Percentiles rank a stretch among this genome's conserved stretches.
phyloP scores from a whole-genome alignment of 2,329 filamentous ascomycete genomes.

The Cadophora malorum region DNA sequence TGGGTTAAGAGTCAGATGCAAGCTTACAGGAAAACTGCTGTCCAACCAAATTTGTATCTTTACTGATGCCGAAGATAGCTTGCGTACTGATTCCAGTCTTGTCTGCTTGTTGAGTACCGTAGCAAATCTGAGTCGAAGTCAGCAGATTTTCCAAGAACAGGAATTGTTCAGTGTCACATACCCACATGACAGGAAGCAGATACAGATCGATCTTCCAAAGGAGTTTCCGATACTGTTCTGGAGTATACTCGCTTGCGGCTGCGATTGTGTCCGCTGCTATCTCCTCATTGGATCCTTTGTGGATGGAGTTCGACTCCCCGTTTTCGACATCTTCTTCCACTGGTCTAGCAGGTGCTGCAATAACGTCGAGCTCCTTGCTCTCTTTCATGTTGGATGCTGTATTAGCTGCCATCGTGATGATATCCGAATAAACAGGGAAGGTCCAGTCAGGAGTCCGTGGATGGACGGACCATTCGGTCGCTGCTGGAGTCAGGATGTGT shows the following conservation, averaged over 20 bases:
- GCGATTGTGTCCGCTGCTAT: neutral
- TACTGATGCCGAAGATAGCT: slow-evolving; percentile 14
- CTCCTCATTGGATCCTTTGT: slow-evolving; percentile 6
- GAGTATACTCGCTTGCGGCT: slow-evolving; percentile 5
- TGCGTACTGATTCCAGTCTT: slow-evolving; percentile 2
- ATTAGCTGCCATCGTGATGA: neutral
- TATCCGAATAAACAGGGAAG: neutral
- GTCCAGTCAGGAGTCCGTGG: neutral
- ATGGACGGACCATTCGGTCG: neutral
- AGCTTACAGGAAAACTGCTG: slow-evolving; percentile 12
- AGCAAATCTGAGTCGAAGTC: slow-evolving; percentile 5
- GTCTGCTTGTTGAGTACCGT: slow-evolving; percentile 7
- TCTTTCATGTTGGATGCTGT: neutral
- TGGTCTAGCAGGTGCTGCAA: neutral
- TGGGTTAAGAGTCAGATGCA: neutral
- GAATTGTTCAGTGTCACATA: neutral
- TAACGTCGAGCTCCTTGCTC: neutral
- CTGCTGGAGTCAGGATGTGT: neutral
- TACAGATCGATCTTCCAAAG: slow-evolving; percentile 1
- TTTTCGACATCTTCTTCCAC: neutral
- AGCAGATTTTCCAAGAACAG: neutral
- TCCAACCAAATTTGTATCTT: slow-evolving; percentile 14
- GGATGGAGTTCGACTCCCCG: neutral
- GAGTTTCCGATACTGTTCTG: slow-evolving; percentile 2
- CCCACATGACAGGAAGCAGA: neutral